Evolutionary conservation across 2,329 filamentous ascomycete species (phyloP), one percentile per base, ranked within the genome.

Genomic region (Fragosphaeria purpurea): DNA sequence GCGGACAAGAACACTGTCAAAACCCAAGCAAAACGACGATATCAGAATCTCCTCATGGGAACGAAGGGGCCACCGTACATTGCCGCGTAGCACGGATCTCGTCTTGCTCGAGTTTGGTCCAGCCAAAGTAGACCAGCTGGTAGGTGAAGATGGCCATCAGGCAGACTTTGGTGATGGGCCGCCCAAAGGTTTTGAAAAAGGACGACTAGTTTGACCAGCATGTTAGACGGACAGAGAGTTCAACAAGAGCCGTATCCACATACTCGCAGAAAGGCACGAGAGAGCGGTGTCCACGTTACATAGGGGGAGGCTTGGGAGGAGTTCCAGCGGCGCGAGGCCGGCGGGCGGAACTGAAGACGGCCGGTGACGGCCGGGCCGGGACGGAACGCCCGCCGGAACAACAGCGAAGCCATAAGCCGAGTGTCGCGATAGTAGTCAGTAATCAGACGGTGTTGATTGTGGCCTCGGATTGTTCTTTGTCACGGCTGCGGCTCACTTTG

Each of bases 91-190:
- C 68, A 61, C 76, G 80, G 51, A 78, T 71, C 68, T 93, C 87
- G 49, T 86, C 75, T 37, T 77, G 76, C 65, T 90, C 86, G 47
- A 91, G 72, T 66, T 83, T 86, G 39, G 79, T 63, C 87, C 87
- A 93, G 11, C 69, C 70, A 70, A 79, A 88, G 67, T 90, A 91
- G 11, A 76, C 67, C n/a, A 86, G 60, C 67, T 93, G 87, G 65
- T 91, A 93, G 2, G 83, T 85, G 61, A 88, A 82, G 50, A 89
- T 76, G 49, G 87, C 85, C 61, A 85, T 75, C 39, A 91, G 73
- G 57, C 88, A 78, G 49, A 82, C 81, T 68, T 89, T 91, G 48
- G 79, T 75, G 44, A 91, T 72, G 3, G 87, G 86, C 2, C 84
- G 75, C 40, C 82, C 80, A 62, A 88, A 89, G 11, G 79, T 80